These are phyloP conservation scores for Astragalus membranaceus DNA, from an alignment of 306 rosid genomes.

Conservation along the genomic window DNA sequence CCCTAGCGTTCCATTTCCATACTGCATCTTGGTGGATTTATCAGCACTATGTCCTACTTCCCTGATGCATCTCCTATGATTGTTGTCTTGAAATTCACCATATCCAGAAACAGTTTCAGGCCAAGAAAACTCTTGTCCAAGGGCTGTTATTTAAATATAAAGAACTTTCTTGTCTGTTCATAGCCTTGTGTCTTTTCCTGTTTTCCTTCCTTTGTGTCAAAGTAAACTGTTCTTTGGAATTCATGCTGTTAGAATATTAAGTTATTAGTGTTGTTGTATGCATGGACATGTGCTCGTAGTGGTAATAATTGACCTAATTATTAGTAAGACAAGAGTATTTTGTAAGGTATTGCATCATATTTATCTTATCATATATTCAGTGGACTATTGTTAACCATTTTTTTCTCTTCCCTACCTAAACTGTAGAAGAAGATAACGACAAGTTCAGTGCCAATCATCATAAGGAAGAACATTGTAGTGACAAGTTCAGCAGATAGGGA, in stretches of 20 bases:
- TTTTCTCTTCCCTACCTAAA: neutral
- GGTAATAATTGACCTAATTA: neutral
- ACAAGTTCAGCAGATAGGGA: neutral
- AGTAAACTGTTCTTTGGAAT: conserved; percentile 1
- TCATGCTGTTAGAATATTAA: neutral
- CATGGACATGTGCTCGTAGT: neutral
- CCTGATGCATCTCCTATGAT: conserved; percentile 25
- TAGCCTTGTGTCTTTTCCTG: neutral
- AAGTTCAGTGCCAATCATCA: neutral
- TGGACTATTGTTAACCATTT: neutral
- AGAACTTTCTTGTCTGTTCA: neutral
- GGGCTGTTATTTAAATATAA: neutral
- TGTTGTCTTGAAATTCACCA: conserved; percentile 24
- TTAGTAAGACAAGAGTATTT: neutral
- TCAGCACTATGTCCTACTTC: conserved; percentile 26
- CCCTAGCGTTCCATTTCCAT: conserved; percentile 19
- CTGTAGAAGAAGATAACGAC: neutral
- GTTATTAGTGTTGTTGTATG: neutral
- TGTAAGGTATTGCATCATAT: neutral
- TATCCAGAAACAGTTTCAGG: conserved; percentile 33
- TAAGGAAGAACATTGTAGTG: neutral
- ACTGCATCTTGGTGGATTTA: conserved; percentile 27
- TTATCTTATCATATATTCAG: neutral
- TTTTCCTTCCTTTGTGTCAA: neutral
- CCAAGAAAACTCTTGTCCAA: conserved; percentile 39